Evolutionary conservation across 2,329 filamentous ascomycete genomes (phyloP).

Genomic region (Shiraia bambusicola): DNA sequence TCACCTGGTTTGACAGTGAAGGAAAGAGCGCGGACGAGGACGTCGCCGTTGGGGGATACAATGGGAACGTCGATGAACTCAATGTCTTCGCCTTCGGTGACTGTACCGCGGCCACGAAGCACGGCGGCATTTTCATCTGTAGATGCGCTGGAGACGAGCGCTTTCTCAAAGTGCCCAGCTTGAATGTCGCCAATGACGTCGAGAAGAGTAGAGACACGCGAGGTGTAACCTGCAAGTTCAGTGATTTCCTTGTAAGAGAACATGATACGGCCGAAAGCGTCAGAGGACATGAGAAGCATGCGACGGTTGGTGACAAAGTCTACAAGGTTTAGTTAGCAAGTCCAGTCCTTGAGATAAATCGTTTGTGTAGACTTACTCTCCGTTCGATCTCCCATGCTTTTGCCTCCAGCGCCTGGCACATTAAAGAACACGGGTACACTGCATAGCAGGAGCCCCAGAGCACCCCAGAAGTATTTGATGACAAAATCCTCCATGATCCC

Average conservation of each 20-base stretch:
- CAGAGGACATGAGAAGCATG: constrained; percentile 88
- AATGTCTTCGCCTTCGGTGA: constrained; percentile 81
- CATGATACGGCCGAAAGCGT: constrained; percentile 56
- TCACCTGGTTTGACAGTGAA: constrained; percentile 86
- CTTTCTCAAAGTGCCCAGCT: constrained; percentile 90
- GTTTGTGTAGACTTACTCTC: constrained; percentile 52
- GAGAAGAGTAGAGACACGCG: constrained; percentile 82
- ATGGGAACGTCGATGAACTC: constrained; percentile 89
- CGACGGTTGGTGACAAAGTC: constrained; percentile 92
- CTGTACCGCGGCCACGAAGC: constrained; percentile 75
- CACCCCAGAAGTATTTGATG: constrained; percentile 99
- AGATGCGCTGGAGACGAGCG: constrained; percentile 84
- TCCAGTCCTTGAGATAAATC: background rate
- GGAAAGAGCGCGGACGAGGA: constrained; percentile 80
- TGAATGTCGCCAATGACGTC: constrained; percentile 95
- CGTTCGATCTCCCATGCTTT: constrained; percentile 68
- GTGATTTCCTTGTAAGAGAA: constrained; percentile 74
- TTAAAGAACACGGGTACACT: constrained; percentile 96
- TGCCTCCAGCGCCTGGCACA: constrained; percentile 62
- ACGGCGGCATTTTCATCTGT: constrained; percentile 81
- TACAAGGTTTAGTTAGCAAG: constrained; percentile 30
- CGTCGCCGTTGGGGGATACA: constrained; percentile 93
- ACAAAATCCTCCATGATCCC: constrained; percentile 99
- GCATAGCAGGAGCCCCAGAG: constrained; percentile 85
- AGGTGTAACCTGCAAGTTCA: constrained; percentile 92